These are phyloP conservation scores for Prinsepia uniflora DNA, from an alignment of 306 rosid species.

Conservation along the genomic window DNA sequence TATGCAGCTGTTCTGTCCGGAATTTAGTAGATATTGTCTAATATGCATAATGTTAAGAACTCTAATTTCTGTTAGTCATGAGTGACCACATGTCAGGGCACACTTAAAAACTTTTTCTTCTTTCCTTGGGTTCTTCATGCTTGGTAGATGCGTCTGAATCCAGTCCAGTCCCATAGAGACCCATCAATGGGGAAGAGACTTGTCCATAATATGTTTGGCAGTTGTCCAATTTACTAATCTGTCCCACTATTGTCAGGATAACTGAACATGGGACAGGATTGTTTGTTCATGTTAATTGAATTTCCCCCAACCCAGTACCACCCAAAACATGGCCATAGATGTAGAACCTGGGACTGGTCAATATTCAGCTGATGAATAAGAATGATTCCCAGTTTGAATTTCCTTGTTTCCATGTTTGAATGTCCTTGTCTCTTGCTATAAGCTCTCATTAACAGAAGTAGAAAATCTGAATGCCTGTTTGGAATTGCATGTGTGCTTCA, in stretches of 20 bases:
- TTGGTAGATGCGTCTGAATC: background rate
- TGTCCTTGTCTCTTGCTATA: background rate
- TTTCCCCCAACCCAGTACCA: background rate
- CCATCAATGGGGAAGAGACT: background rate
- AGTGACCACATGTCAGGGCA: background rate
- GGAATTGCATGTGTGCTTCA: conserved; percentile 13
- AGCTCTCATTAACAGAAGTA: background rate
- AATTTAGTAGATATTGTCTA: background rate
- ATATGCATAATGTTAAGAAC: background rate
- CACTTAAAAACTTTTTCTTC: background rate
- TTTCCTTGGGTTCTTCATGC: background rate
- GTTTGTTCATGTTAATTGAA: background rate
- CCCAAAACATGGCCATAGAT: background rate
- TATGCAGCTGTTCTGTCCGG: background rate
- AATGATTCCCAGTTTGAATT: background rate
- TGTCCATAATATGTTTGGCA: background rate
- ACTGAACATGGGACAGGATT: background rate
- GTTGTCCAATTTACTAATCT: background rate
- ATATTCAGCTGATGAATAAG: background rate
- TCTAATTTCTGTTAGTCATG: background rate
- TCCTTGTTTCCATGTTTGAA: too few relatives aligned
- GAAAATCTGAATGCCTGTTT: background rate
- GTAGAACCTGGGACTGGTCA: background rate
- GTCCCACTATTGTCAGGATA: background rate
- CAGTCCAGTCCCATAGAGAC: background rate